Evolutionary conservation across 352 stramenopile species (phyloP), one percentile per base, ranked within the genome.

Genomic region (Pythium monospermum): DNA sequence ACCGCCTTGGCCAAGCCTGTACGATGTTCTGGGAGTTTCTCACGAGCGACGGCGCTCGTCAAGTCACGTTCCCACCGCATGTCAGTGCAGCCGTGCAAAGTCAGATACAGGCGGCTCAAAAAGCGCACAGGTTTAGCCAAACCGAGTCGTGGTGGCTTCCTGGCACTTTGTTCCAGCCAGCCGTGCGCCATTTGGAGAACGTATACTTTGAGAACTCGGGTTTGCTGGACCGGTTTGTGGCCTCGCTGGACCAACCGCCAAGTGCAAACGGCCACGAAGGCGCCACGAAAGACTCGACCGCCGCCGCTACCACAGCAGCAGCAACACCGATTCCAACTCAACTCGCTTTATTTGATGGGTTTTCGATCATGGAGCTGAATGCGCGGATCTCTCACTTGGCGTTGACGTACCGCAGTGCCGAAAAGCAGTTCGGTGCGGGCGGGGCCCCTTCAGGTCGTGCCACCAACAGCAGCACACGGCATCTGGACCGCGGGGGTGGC

Each of bases 351-450:
- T 94, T 91, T 46, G 83, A 94, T 43, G 65, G 79, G 1, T 94
- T 92, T 47, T 91, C 82, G 27, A 87, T 94, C 37, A 91, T 90
- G 81, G 83, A 94, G 65, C 53, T 92, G 1, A 94, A 94, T 49
- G 70, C 76, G 3, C 73, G 83, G 10, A 86, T 92, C 43, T 87
- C 74, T 4, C 72, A 87, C 39, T 50, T 71, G 19, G 65, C 67
- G 18, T 51, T 76, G 1, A 51, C 43, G 2, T 61, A 64, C 27
- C 49, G 53, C 6, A 49, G 36, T 33, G 50, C 50, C 7, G 60
- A 68, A 18, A 57, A 64, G 30, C 56, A 64, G 36, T 39, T 54
- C n/a, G 66, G n/a, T n/a, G n/a, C n/a, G n/a, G n/a, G n/a, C n/a
- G n/a, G n/a, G n/a, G n/a, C n/a, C n/a, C n/a, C n/a, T n/a, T n/a